These are phyloP conservation scores for Quercus engelmannii DNA, from an alignment of 306 rosid genomes.

Conservation along the genomic window DNA sequence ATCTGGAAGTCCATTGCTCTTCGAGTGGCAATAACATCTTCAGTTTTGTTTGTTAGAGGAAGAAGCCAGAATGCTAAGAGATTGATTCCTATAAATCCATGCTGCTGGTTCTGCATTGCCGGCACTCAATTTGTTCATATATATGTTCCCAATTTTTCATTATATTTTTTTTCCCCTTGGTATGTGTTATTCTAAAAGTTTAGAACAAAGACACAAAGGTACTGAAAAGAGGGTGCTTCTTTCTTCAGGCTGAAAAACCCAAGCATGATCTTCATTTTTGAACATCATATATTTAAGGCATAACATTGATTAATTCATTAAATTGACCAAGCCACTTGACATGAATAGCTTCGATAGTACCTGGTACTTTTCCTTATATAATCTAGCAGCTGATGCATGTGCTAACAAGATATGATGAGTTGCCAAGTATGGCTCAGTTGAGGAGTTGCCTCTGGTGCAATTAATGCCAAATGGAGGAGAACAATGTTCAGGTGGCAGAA, in stretches of 20 bases:
- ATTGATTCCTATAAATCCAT: constrained; percentile 58
- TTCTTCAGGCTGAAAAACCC: too few relatives aligned
- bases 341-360: too few relatives aligned
- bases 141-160: too few relatives aligned
- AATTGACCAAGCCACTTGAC: too few relatives aligned
- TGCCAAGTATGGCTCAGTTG: constrained; percentile 48
- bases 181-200: too few relatives aligned
- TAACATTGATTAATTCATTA: too few relatives aligned
- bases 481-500: constrained; percentile 30
- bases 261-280: too few relatives aligned
- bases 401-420: constrained; percentile 42
- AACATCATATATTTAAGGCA: too few relatives aligned
- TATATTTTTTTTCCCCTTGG: too few relatives aligned
- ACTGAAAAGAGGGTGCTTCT: too few relatives aligned
- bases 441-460: constrained; percentile 47
- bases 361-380: constrained; percentile 28
- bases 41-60: constrained; percentile 41
- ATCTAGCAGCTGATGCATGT: constrained; percentile 33
- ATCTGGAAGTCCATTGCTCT: constrained; percentile 36
- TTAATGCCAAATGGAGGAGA: constrained; percentile 8
- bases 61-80: constrained; percentile 23
- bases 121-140: background rate
- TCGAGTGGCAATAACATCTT: constrained; percentile 41
- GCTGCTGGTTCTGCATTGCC: constrained; percentile 49
- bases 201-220: too few relatives aligned